These are phyloP conservation scores for Diplogelasinospora grovesii DNA, from an alignment of 495 filamentous ascomycete species.

Conservation along the genomic window DNA sequence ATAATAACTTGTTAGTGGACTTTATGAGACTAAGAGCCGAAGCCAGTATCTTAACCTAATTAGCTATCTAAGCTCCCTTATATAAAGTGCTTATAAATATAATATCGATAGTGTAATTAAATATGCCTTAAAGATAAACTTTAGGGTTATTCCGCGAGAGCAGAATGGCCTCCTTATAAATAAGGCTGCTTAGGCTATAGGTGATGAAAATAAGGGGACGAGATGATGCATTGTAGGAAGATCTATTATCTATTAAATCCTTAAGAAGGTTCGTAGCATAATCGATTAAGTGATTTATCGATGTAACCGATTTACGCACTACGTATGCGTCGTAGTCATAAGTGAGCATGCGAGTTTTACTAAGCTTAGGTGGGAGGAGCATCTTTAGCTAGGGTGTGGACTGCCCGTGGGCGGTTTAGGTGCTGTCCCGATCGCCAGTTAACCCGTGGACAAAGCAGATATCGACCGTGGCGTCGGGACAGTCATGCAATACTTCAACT, in stretches of 20 bases:
- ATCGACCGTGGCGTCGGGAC: conserved; percentile 4
- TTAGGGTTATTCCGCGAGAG: conserved; percentile 8
- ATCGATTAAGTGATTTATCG: conserved; percentile 6
- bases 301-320: neutral
- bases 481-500: conserved; percentile 6
- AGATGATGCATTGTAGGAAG: neutral
- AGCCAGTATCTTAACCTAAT: conserved; percentile 12
- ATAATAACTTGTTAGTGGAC: conserved; percentile 15
- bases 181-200: conserved; percentile 34
- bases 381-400: conserved; percentile 16
- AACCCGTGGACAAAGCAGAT: conserved; percentile 23
- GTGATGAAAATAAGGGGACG: conserved; percentile 24
- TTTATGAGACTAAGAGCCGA: conserved; percentile 11
- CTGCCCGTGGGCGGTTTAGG: conserved; percentile 12
- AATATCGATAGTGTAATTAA: conserved; percentile 25
- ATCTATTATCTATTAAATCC: conserved; percentile 5
- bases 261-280: conserved; percentile 15
- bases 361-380: conserved; percentile 16
- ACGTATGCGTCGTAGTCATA: conserved; percentile 20
- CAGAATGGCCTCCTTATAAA: conserved; percentile 27
- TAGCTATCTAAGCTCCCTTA: conserved; percentile 22
- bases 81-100: conserved; percentile 40
- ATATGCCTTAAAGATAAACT: conserved; percentile 18
- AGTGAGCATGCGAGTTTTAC: conserved; percentile 18
- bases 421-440: conserved; percentile 17